Evolutionary conservation across 768 basidiomycete genomes (phyloP), one percentile per base, ranked within the genome.

Genomic region (Porphyrellus cyaneotinctus): DNA sequence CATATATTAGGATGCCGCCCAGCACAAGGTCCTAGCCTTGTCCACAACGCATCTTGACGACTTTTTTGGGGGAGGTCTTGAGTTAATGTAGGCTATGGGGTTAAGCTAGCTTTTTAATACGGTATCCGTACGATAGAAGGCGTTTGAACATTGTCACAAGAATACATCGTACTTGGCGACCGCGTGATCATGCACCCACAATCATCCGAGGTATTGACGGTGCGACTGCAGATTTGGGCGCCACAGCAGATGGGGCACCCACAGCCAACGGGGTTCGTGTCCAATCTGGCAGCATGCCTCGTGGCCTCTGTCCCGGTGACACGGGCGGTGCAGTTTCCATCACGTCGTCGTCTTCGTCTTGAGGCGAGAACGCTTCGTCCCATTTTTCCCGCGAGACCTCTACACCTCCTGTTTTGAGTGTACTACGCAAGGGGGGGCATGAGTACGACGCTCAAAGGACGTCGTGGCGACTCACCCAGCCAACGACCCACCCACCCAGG

Each of bases 401-500:
- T 3, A 77, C 79, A 0, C 91, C 92, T 4, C 90, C 89, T 0
- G 87, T 91, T 70, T 97, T 95, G 43, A 97, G 74, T 9, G 90
- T 79, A 11, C 92, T 93, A 53, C 18, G 50, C 6, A 4, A 33
- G 8, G 7, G 42, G 4, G 4, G 13, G 12, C 1, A 38, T 59
- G 11, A 50, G 63, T 14, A 20, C 31, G 35, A 30, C 20, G 20
- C 6, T 15, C 5, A 20, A 10, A 47, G n/a, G 48, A 26, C 0
- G 58, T 32, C 36, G 44, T 0, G 38, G 24, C 12, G 32, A 77
- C 84, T 57, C 69, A 93, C 87, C 95, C 95, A 3, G 94, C 91
- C 18, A 98, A 66, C 20, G 91, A 93, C 0, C 92, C 95, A 5
- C 95, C 95, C 12, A 99, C 84, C 95, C 95, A 99, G 0, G 87